Evolutionary conservation across 305 asterid species (phyloP).

Genomic region (Fraxinus sp.): DNA sequence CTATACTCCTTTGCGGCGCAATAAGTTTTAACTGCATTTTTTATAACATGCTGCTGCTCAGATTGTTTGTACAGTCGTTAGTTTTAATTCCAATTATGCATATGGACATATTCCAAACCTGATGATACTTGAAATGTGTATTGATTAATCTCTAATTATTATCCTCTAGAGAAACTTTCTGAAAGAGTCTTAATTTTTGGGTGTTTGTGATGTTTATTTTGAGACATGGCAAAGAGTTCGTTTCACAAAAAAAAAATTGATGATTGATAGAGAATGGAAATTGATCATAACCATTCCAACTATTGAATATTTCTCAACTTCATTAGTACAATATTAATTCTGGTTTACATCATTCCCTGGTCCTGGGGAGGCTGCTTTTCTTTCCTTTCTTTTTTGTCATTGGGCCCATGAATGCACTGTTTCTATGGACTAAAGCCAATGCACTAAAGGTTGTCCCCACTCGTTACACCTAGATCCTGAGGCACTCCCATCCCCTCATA

Average conservation of each 20-base stretch:
- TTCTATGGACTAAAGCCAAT: not conserved
- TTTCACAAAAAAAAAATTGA: not conserved
- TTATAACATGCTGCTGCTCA: not conserved
- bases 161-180: not conserved
- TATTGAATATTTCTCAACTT: slow-evolving; percentile 19
- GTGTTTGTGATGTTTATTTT: not conserved
- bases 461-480: slow-evolving; percentile 14
- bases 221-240: not conserved
- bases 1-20: not conserved
- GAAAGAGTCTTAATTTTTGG: not conserved
- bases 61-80: not conserved
- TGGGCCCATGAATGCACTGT: not conserved
- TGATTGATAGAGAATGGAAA: slow-evolving; percentile 18
- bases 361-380: not conserved
- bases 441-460: not conserved
- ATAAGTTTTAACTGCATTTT: not conserved
- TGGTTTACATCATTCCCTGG: slow-evolving; percentile 12
- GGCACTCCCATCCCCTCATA: not conserved
- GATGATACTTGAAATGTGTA: not conserved
- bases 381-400: not conserved
- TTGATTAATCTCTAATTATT: not conserved
- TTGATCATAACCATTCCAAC: not conserved
- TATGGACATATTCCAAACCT: not conserved
- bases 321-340: slow-evolving; percentile 18
- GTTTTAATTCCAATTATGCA: not conserved